Base-by-base conservation (phyloP, 805 yeast genomes). In the Cyberlindnera suaveolens region DNA sequence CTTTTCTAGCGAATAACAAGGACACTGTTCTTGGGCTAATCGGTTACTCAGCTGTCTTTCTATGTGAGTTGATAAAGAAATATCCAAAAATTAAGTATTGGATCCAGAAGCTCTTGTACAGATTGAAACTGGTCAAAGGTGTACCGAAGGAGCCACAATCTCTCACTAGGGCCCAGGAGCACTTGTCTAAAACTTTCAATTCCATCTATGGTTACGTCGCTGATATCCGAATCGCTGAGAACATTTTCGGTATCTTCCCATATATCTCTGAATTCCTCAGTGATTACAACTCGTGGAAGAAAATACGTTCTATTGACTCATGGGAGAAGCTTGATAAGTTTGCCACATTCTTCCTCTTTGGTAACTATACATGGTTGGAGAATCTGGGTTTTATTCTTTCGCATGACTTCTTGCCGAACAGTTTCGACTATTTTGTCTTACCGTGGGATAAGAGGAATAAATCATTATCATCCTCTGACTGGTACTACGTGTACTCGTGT, bases 401-500 rank as follows among this genome's bases (percentile, higher is more conserved):
- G 3, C 56, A 52, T 39, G 50, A 46, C 15, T 47, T 53, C 45
- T 20, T 53, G 6, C 47, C 53, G 3, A 31, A 42, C 31, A 36
- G 37, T 13, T 40, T 45, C 27, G 43, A 47, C 40, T 34, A 16
- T 16, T 43, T 53, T 34, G 31, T 52, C 13, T 34, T 50, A 11
- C 34, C 38, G 11, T 23, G 19, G 31, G 48, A 53, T 31, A 53
- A 42, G 27, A 36, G 30, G 30, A 43, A 46, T 20, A 17, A 19
- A 8, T 30, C 36, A 3, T 11, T 51, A 10, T 20, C 42, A 1
- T 18, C 46, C 4, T 51, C 56, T 6, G 57, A 53, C 33, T 53
- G 56, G 56, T 48, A 43, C 26, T 53, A 53, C 35, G 49, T 44
- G 8, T 50, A 53, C 39, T 53, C 57, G 4, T 53, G 57, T 32